Evolutionary conservation across 2,329 filamentous ascomycete genomes (phyloP).

Genomic region (Mycogone perniciosa): DNA sequence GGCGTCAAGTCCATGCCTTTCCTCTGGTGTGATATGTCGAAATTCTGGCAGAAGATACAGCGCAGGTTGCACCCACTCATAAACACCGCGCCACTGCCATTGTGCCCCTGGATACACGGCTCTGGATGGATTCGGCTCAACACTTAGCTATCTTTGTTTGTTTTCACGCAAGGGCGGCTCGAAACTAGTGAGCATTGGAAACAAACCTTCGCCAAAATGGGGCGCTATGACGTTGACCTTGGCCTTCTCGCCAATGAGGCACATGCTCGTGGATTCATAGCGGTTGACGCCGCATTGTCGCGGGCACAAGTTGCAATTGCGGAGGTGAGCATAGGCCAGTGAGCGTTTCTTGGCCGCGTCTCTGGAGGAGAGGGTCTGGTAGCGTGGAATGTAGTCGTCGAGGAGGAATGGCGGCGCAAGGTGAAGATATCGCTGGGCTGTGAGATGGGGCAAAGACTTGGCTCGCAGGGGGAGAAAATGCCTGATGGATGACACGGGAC

Average conservation of each 20-base stretch:
- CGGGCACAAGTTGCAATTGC: constrained; percentile 76
- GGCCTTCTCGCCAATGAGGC: constrained; percentile 67
- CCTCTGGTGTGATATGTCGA: constrained; percentile 76
- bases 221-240: constrained; percentile 82
- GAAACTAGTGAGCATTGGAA: constrained; percentile 9
- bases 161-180: background rate
- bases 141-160: constrained; percentile 1
- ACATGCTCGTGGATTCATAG: constrained; percentile 72
- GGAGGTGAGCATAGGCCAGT: constrained; percentile 65
- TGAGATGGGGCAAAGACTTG: background rate
- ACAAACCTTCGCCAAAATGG: constrained; percentile 69
- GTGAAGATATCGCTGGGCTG: constrained; percentile 34
- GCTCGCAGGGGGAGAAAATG: constrained; percentile 9
- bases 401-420: constrained; percentile 63
- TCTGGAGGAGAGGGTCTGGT: constrained; percentile 59
- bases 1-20: constrained; percentile 75
- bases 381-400: constrained; percentile 66
- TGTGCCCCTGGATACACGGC: constrained; percentile 75
- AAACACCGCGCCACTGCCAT: constrained; percentile 75
- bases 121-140: constrained; percentile 37
- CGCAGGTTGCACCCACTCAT: constrained; percentile 70
- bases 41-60: constrained; percentile 75
- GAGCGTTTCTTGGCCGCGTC: constrained; percentile 70
- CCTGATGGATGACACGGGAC: constrained; percentile 3
- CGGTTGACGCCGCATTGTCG: constrained; percentile 72